phyloP scores from a whole-genome alignment of 169 alveolate species.

The Plasmodium malariae region DNA sequence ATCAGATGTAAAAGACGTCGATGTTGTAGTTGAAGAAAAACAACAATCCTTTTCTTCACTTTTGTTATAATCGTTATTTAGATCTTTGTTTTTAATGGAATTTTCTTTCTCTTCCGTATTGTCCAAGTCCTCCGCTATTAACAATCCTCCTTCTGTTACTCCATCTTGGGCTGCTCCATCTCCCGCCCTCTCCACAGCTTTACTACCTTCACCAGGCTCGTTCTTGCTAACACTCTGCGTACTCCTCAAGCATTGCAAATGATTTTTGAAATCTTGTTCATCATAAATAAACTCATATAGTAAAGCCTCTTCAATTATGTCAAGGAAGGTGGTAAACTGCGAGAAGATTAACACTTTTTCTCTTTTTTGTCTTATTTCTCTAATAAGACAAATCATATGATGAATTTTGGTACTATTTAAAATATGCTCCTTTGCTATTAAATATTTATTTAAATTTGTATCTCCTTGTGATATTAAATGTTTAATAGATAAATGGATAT shows the following conservation, averaged over 20 bases:
- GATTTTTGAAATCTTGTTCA: slow-evolving; percentile 62
- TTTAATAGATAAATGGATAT: slow-evolving; percentile 83
- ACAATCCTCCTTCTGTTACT: background rate
- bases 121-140: background rate
- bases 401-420: slow-evolving; percentile 79
- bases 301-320: slow-evolving; percentile 91
- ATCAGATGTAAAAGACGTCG: slow-evolving; percentile 15
- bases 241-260: slow-evolving; percentile 29
- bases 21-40: slow-evolving; percentile 22
- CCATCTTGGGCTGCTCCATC: background rate
- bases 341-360: slow-evolving; percentile 94
- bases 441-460: slow-evolving; percentile 64
- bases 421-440: slow-evolving; percentile 79
- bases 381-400: slow-evolving; percentile 81
- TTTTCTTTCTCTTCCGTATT: background rate
- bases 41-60: slow-evolving; percentile 6
- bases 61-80: slow-evolving; percentile 9
- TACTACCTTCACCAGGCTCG: background rate
- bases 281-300: slow-evolving; percentile 63
- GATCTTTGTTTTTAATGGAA: background rate
- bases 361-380: slow-evolving; percentile 77
- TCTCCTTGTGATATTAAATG: slow-evolving; percentile 76
- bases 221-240: slow-evolving; percentile 14
- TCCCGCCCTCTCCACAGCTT: background rate
- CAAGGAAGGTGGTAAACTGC: slow-evolving; percentile 93